Evolutionary conservation across 2,329 filamentous ascomycete species (phyloP).

Genomic region (Hymenoscyphus linearis): DNA sequence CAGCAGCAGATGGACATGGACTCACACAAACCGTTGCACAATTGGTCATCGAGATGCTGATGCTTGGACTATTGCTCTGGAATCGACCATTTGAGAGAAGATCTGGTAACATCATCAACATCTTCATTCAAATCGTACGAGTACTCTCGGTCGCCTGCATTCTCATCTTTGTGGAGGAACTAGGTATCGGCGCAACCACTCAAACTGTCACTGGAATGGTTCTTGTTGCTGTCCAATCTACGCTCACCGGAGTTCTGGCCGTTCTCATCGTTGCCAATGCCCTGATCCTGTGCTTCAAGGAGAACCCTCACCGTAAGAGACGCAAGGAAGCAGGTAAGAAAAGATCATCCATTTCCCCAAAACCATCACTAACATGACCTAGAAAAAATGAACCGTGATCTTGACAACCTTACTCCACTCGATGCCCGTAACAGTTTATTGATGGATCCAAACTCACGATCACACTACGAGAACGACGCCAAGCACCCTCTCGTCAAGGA

Average conservation of each 20-base stretch:
- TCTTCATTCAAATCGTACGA: slow-evolving; percentile 81
- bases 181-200: slow-evolving; percentile 83
- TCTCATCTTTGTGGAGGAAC: slow-evolving; percentile 87
- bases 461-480: slow-evolving; percentile 20
- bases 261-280: slow-evolving; percentile 88
- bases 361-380: background rate
- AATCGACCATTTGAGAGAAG: slow-evolving; percentile 79
- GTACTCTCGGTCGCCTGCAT: slow-evolving; percentile 86
- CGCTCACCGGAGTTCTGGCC: slow-evolving; percentile 74
- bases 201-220: slow-evolving; percentile 93
- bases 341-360: slow-evolving; percentile 11
- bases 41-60: slow-evolving; percentile 63
- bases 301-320: slow-evolving; percentile 85
- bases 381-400: slow-evolving; percentile 73
- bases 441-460: slow-evolving; percentile 21
- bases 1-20: slow-evolving; percentile 79
- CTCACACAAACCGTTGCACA: slow-evolving; percentile 75
- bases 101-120: slow-evolving; percentile 89
- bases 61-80: slow-evolving; percentile 79
- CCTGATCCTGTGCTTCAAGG: slow-evolving; percentile 72
- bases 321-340: slow-evolving; percentile 83
- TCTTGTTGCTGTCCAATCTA: slow-evolving; percentile 84
- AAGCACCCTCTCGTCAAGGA: slow-evolving; percentile 20
- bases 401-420: slow-evolving; percentile 79
- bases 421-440: slow-evolving; percentile 84